Percentiles rank a stretch among this genome's conserved stretches.
These are phyloP conservation scores for Colletotrichum gigasporum DNA, from an alignment of 2,329 filamentous ascomycete species.

Conservation along the genomic window DNA sequence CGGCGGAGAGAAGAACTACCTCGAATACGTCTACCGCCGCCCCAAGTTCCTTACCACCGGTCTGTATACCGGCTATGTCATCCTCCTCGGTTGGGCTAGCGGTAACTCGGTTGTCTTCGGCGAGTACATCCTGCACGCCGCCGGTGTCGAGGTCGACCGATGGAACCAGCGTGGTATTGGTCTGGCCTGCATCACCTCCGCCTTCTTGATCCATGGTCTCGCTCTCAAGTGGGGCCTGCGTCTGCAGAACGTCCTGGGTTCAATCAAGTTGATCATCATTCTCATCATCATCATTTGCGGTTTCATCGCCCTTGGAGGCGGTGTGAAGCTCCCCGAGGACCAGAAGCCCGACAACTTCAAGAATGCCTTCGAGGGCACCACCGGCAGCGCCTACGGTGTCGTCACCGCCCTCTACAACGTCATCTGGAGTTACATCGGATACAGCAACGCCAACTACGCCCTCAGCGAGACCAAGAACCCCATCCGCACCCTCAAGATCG, in stretches of 20 bases:
- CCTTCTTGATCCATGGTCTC: conserved; percentile 72
- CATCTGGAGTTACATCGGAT: conserved; percentile 76
- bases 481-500: conserved; percentile 70
- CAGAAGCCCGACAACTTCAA: conserved; percentile 69
- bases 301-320: conserved; percentile 69
- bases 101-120: conserved; percentile 76
- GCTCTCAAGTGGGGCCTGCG: conserved; percentile 73
- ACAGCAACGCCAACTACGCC: conserved; percentile 75
- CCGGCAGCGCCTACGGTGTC: conserved; percentile 71
- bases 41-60: conserved; percentile 70
- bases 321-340: conserved; percentile 60
- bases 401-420: conserved; percentile 79
- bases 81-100: conserved; percentile 72
- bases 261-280: conserved; percentile 73
- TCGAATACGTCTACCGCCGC: conserved; percentile 70
- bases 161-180: conserved; percentile 76
- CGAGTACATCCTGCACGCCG: conserved; percentile 75
- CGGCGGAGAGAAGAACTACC: conserved; percentile 74
- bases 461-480: conserved; percentile 74
- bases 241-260: conserved; percentile 72
- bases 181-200: conserved; percentile 71
- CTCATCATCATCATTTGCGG: conserved; percentile 72
- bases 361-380: conserved; percentile 73
- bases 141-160: conserved; percentile 67
- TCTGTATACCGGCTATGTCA: conserved; percentile 68